These are phyloP conservation scores for Serpula lacrymans DNA, from an alignment of 768 basidiomycete species.

Conservation along the genomic window DNA sequence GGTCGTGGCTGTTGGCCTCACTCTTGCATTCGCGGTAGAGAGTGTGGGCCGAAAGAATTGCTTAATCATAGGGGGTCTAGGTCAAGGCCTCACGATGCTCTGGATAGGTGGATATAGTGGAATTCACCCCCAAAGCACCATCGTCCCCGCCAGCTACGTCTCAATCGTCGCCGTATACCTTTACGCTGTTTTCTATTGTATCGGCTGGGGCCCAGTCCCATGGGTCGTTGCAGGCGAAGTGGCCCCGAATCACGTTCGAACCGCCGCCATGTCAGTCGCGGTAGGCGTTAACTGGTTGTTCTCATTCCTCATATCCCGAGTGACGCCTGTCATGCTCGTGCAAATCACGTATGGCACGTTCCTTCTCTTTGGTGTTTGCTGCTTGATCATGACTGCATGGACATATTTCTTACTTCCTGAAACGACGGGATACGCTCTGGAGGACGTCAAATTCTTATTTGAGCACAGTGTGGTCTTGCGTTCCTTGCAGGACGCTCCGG, in stretches of 20 bases:
- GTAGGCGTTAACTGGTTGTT: constrained; percentile 45
- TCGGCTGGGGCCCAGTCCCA: constrained; percentile 39
- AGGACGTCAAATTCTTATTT: constrained; percentile 45
- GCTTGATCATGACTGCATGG: constrained; percentile 40
- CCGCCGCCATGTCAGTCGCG: constrained; percentile 34
- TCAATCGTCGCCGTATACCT: constrained; percentile 45
- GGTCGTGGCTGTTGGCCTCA: constrained; percentile 37
- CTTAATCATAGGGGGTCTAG: constrained; percentile 45
- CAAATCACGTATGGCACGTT: constrained; percentile 38
- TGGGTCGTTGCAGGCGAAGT: constrained; percentile 29
- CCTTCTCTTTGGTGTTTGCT: constrained; percentile 40
- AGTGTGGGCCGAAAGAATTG: constrained; percentile 45
- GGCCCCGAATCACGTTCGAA: constrained; percentile 42
- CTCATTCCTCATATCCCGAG: constrained; percentile 42
- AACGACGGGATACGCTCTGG: constrained; percentile 42
- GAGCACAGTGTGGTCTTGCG: constrained; percentile 35
- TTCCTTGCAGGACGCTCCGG: constrained; percentile 39
- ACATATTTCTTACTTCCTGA: constrained; percentile 45
- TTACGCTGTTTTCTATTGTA: constrained; percentile 44
- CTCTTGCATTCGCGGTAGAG: constrained; percentile 47
- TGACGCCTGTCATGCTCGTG: constrained; percentile 39
- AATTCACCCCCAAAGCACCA: constrained; percentile 27
- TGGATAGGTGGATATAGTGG: constrained; percentile 42
- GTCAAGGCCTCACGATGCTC: constrained; percentile 47
- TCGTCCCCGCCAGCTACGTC: constrained; percentile 39